Evolutionary conservation across 108 stramenopile species (phyloP).

Genomic region (Nitzschia inconspicua): DNA sequence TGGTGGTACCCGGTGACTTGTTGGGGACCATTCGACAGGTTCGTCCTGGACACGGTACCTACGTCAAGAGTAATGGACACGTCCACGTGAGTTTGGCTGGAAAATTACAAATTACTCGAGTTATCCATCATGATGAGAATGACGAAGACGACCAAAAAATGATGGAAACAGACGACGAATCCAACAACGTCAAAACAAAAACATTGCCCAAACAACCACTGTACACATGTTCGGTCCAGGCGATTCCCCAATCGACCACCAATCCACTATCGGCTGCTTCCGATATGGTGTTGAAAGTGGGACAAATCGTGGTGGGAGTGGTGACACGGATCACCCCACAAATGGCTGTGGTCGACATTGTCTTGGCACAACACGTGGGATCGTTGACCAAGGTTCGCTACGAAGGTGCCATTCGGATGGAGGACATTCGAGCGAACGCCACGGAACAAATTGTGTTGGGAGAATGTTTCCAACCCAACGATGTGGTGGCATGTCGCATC

Average conservation of each 20-base stretch:
- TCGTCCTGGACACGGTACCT: conserved; percentile 60
- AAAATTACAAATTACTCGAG: conserved; percentile 12
- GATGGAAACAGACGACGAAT: not conserved
- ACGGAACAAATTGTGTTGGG: conserved; percentile 53
- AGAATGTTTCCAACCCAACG: conserved; percentile 78
- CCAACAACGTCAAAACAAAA: not conserved
- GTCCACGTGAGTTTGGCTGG: conserved; percentile 62
- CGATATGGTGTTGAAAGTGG: conserved; percentile 37
- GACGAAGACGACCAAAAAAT: not conserved
- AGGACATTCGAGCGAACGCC: conserved; percentile 68
- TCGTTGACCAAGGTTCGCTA: not conserved
- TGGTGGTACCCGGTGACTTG: conserved; percentile 76
- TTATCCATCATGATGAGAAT: not conserved
- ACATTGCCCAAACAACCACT: not conserved
- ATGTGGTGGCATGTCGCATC: conserved; percentile 76
- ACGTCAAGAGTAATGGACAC: conserved; percentile 53
- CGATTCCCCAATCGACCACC: conserved; percentile 10
- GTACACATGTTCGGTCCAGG: conserved; percentile 2
- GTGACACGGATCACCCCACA: conserved; percentile 56
- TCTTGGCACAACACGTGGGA: conserved; percentile 25
- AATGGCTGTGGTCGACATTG: conserved; percentile 68
- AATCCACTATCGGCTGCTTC: conserved; percentile 7
- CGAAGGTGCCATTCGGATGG: conserved; percentile 53
- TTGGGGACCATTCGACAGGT: conserved; percentile 51
- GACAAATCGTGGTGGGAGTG: conserved; percentile 59